A percentile compares a stretch with the other conserved stretches of the same genome.
Conservation (phyloP, 192 early-diverging fungal species). For the Funneliformis mosseae region DNA sequence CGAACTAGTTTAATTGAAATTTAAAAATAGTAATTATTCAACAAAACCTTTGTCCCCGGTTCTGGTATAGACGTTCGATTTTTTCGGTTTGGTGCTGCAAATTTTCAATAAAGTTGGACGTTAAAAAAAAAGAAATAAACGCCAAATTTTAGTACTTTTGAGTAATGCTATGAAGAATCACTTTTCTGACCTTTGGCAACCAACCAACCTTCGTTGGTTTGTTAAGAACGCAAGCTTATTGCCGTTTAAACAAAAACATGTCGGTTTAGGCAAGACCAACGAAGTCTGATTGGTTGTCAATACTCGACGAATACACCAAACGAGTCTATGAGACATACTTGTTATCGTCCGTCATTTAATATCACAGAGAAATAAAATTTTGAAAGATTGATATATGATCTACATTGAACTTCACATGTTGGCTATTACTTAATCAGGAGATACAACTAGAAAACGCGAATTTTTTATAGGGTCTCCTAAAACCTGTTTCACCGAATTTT, state of each 20-base stretch:
- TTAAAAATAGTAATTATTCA: background rate
- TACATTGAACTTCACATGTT: too few species aligned
- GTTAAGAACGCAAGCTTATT: background rate
- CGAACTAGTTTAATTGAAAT: background rate
- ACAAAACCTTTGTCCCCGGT: slow-evolving; percentile 81
- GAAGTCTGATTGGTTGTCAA: slow-evolving; percentile 28
- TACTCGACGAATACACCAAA: background rate
- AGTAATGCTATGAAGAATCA: too few species aligned
- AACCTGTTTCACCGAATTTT: too few species aligned
- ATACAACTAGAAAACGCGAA: too few species aligned
- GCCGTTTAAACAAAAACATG: background rate
- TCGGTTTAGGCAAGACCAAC: background rate
- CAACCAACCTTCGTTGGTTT: slow-evolving; percentile 32
- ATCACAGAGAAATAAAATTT: background rate
- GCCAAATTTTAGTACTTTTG: too few species aligned
- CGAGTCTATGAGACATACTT: slow-evolving; percentile 11
- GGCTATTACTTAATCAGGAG: too few species aligned
- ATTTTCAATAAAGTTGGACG: background rate
- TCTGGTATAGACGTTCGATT: slow-evolving; percentile 83
- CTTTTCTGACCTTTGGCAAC: slow-evolving; percentile 18
- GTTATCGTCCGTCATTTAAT: background rate
- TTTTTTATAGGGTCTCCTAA: too few species aligned
- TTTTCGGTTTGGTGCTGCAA: slow-evolving; percentile 38
- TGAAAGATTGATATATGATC: too few species aligned
- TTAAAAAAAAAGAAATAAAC: background rate